Conservation (phyloP, 495 filamentous ascomycete genomes). For the Penicillium turbatum region DNA sequence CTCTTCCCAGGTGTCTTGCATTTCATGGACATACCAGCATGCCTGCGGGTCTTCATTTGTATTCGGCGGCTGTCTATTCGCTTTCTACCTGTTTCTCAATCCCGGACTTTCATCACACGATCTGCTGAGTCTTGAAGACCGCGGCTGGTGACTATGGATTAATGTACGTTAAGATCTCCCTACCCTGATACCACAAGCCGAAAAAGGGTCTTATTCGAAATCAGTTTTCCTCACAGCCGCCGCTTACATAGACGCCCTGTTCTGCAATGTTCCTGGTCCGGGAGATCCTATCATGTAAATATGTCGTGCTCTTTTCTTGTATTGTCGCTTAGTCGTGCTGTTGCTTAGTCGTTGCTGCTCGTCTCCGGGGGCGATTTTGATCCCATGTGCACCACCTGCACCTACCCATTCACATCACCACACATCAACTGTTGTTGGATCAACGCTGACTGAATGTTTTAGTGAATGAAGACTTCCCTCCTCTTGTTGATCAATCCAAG, state of each 20-base stretch:
- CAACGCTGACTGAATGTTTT: constrained; percentile 23
- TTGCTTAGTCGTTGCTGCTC: constrained; percentile 7
- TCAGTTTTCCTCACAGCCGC: constrained; percentile 49
- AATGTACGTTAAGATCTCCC: constrained; percentile 76
- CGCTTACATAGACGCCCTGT: constrained; percentile 43
- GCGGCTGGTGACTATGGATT: constrained; percentile 60
- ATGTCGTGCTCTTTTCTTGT: constrained; percentile 29
- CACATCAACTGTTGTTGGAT: constrained; percentile 14
- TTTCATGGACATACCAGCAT: constrained; percentile 33
- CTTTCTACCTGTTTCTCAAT: constrained; percentile 23
- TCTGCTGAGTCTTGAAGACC: constrained; percentile 46
- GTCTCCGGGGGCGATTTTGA: constrained; percentile 6
- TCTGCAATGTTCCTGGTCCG: constrained; percentile 33
- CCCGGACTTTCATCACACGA: constrained; percentile 34
- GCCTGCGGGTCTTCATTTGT: constrained; percentile 24
- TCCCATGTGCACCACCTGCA: constrained; percentile 1
- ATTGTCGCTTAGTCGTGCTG: constrained; percentile 19
- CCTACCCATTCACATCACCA: constrained; percentile 8
- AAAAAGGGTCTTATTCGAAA: constrained; percentile 51
- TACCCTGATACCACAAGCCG: constrained; percentile 46
- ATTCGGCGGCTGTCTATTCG: constrained; percentile 33
- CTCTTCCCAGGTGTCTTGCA: constrained; percentile 30
- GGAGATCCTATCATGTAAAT: constrained; percentile 36
- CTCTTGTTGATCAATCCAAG: constrained; percentile 37
- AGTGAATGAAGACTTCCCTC: constrained; percentile 53